Evolutionary conservation across 2,329 filamentous ascomycete genomes (phyloP).

Genomic region (Pseudogymnoascus sp.): DNA sequence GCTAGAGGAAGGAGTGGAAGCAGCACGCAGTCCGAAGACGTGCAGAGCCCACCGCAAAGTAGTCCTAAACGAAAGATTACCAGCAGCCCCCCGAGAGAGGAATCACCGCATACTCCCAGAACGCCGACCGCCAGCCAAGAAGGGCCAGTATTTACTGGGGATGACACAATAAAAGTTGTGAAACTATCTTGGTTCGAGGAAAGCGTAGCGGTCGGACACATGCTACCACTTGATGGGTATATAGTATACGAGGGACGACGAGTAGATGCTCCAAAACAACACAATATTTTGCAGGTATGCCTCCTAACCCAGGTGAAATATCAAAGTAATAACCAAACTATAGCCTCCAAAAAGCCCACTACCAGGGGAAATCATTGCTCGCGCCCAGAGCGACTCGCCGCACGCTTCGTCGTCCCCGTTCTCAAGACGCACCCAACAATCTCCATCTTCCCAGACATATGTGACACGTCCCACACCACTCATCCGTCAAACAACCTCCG

Average conservation of each 20-base stretch:
- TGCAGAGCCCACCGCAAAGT: not conserved
- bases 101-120: not conserved
- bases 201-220: conserved; percentile 37
- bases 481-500: conserved; percentile 66
- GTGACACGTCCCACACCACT: conserved; percentile 39
- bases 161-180: conserved; percentile 43
- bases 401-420: not conserved
- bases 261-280: conserved; percentile 13
- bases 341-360: not conserved
- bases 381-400: conserved; percentile 2
- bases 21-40: conserved; percentile 19
- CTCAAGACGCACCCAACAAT: not conserved
- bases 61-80: not conserved
- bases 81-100: not conserved
- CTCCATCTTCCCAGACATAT: conserved; percentile 7
- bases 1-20: not conserved
- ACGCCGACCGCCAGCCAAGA: not conserved
- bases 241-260: conserved; percentile 45
- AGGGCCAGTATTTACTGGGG: conserved; percentile 3
- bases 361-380: not conserved
- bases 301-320: not conserved
- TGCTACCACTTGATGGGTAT: conserved; percentile 45
- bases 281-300: not conserved
- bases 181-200: conserved; percentile 52
- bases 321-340: not conserved